A percentile compares a stretch with the other conserved stretches of the same genome.
Evolutionary conservation across 495 filamentous ascomycete genomes (phyloP).

Genomic region (Neurospora terricola): DNA sequence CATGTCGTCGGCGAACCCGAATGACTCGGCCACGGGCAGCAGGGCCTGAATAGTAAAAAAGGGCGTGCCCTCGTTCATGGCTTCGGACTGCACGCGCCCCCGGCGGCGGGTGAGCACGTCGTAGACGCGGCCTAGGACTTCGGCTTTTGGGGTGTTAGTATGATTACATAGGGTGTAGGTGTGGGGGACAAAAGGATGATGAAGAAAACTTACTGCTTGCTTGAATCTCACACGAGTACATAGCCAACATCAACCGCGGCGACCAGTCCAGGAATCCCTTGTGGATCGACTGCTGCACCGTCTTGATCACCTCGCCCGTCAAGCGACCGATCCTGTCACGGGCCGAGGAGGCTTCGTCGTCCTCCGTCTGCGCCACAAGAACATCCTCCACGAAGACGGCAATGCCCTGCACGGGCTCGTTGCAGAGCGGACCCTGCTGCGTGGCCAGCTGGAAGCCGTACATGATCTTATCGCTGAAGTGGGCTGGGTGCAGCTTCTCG

Average conservation of each 20-base stretch:
- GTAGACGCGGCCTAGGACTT: conserved; percentile 92
- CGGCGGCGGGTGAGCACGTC: conserved; percentile 84
- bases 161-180: conserved; percentile 3
- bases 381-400: conserved; percentile 87
- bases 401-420: conserved; percentile 87
- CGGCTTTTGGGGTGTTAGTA: conserved; percentile 42
- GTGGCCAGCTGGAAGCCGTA: conserved; percentile 95
- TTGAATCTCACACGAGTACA: conserved; percentile 97
- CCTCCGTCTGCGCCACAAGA: conserved; percentile 34
- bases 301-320: conserved; percentile 84
- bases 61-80: conserved; percentile 88
- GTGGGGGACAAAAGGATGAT: not conserved
- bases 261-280: conserved; percentile 93
- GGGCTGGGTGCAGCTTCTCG: conserved; percentile 53
- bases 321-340: conserved; percentile 66
- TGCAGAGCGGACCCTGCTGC: conserved; percentile 78
- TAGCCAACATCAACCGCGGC: conserved; percentile 86
- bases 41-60: conserved; percentile 88
- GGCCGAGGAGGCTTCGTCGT: conserved; percentile 46
- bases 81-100: conserved; percentile 78
- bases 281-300: conserved; percentile 73
- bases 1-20: conserved; percentile 94
- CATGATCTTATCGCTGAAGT: conserved; percentile 80
- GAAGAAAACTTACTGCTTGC: conserved; percentile 59
- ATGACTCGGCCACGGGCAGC: conserved; percentile 86